Conservation (phyloP, 2,329 filamentous ascomycete species). For the Calonectria pauciramosa region DNA sequence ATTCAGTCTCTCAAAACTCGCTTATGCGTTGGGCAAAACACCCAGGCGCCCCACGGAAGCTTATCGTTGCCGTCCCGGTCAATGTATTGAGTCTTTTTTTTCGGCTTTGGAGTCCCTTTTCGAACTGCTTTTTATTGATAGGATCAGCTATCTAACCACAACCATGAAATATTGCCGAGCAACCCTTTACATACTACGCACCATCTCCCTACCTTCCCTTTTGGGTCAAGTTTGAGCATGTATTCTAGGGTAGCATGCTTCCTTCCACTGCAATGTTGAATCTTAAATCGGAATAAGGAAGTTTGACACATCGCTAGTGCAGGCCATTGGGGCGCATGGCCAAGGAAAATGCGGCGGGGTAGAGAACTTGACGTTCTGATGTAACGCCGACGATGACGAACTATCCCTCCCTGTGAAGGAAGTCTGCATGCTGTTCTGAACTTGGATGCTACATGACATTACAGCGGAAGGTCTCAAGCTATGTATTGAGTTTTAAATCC, state of each 20-base stretch:
- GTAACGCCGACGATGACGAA: not conserved
- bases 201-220: not conserved
- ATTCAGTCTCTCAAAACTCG: not conserved
- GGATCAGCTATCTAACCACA: not conserved
- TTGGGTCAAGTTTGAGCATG: not conserved
- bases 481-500: not conserved
- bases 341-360: not conserved
- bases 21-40: not conserved
- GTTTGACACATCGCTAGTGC: not conserved
- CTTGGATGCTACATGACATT: not conserved
- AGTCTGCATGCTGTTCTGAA: not conserved
- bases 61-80: not conserved
- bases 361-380: not conserved
- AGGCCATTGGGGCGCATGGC: not conserved
- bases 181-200: not conserved
- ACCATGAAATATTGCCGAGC: not conserved
- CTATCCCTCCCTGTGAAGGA: not conserved
- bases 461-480: not conserved
- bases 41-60: not conserved
- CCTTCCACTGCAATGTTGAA: not conserved
- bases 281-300: not conserved
- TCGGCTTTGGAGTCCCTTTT: not conserved
- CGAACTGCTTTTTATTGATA: not conserved
- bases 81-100: not conserved
- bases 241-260: not conserved